These are phyloP conservation scores for Nicotiana rustica DNA, from an alignment of 305 asterid genomes.

Conservation along the genomic window DNA sequence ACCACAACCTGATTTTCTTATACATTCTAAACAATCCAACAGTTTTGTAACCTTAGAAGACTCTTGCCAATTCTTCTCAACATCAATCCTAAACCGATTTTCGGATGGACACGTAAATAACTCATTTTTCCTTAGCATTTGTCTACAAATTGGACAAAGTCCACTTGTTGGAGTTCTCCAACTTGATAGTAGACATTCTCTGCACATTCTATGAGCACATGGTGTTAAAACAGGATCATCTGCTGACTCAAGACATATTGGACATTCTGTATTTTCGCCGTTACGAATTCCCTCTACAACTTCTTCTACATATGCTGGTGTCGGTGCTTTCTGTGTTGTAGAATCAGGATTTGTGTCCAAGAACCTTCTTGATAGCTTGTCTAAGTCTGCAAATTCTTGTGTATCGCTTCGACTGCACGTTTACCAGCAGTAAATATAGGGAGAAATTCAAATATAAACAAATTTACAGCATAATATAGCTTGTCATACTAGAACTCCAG, in stretches of 20 bases:
- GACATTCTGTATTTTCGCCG: conserved; percentile 76
- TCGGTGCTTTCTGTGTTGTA: conserved; percentile 52
- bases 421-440: not conserved
- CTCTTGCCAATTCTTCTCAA: conserved; percentile 71
- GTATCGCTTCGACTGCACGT: conserved; percentile 68
- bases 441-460: no score
- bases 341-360: conserved; percentile 57
- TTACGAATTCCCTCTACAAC: conserved; percentile 68
- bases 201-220: conserved; percentile 86
- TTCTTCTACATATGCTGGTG: conserved; percentile 74
- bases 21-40: conserved; percentile 60
- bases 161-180: conserved; percentile 70
- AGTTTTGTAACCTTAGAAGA: conserved; percentile 74
- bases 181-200: conserved; percentile 79
- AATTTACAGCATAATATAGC: no score
- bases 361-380: conserved; percentile 69
- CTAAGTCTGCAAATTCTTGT: conserved; percentile 64
- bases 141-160: conserved; percentile 77
- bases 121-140: conserved; percentile 56
- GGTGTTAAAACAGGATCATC: conserved; percentile 88
- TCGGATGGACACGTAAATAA: conserved; percentile 74
- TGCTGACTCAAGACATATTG: conserved; percentile 85
- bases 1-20: conserved; percentile 48
- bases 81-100: conserved; percentile 52
- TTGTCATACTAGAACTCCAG: no score